A percentile compares a stretch with the other conserved stretches of the same genome.
These are phyloP conservation scores for Colletotrichum siamense DNA, from an alignment of 2,329 filamentous ascomycete genomes.

Conservation along the genomic window DNA sequence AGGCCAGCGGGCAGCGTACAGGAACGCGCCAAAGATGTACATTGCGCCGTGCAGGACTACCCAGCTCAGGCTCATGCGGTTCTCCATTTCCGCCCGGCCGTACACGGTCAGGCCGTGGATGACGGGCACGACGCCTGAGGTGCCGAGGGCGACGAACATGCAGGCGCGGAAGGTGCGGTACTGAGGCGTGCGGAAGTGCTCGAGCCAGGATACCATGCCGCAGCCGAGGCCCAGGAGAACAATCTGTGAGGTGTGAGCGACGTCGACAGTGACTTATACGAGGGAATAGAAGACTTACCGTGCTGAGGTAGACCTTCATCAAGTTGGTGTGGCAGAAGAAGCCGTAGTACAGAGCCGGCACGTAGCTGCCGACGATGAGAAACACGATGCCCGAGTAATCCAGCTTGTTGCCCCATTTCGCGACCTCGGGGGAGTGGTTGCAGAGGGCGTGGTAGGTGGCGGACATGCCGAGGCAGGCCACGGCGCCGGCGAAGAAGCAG, in stretches of 20 bases:
- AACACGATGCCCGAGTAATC: constrained; percentile 95
- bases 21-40: constrained; percentile 83
- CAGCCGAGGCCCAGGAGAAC: constrained; percentile 79
- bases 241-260: constrained; percentile 62
- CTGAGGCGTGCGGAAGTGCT: constrained; percentile 81
- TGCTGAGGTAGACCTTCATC: constrained; percentile 74
- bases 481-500: constrained; percentile 80
- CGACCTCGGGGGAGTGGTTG: constrained; percentile 82
- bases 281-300: constrained; percentile 57
- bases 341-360: constrained; percentile 87
- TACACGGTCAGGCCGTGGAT: constrained; percentile 75
- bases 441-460: constrained; percentile 84
- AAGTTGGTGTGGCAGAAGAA: constrained; percentile 74
- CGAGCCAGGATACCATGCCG: constrained; percentile 76
- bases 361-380: constrained; percentile 89
- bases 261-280: neutral
- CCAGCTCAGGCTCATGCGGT: constrained; percentile 82
- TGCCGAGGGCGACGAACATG: constrained; percentile 89
- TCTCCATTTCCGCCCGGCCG: constrained; percentile 69
- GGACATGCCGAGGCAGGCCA: constrained; percentile 78
- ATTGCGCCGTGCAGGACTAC: constrained; percentile 79
- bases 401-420: constrained; percentile 86
- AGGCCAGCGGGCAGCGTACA: constrained; percentile 88
- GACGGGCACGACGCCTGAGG: constrained; percentile 84
- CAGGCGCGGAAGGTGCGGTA: constrained; percentile 85